Evolutionary conservation across 2,329 filamentous ascomycete genomes (phyloP), one percentile per base, ranked within the genome.

Genomic region (Colletotrichum eleusines): DNA sequence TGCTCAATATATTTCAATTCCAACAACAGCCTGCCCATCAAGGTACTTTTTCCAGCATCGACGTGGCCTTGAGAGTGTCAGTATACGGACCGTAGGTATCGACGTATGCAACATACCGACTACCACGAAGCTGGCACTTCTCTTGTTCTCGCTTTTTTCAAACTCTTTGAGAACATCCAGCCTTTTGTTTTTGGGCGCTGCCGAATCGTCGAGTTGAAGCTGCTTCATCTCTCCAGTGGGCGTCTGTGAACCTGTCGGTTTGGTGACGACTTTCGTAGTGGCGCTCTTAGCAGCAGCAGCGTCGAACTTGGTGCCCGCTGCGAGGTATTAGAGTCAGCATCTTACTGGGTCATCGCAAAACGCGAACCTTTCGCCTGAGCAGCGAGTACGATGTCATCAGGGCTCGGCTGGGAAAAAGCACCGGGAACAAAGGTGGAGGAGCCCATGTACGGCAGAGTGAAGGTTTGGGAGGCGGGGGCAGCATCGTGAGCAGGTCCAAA

Each of bases 31-130:
- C 96, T 90, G 0, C 95, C 96, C 95, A 99, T 98, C 46, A 99
- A 87, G 7, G 96, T 99, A 79, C 94, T 98, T 81, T 99, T 99
- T 63, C 96, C 96, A 63, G 97, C 95, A 80, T 99, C 96, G 66
- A 99, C 96, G 79, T 99, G 96, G 18, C 96, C 94, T 94, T 66
- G 8, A 8, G 18, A 5, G 2, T 23, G 20, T 72, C 51, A 77
- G 77, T 33, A 35, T 50, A 35, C 23, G 67, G 6, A 23, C 5
- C 26, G 14, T 58, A 33, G 63, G 69, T 5, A 60, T 16, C n/a
- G 33, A 42, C 40, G 14, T 6, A 59, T 58, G 7, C 76, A 5
- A 76, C 90, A 76, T 84, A 95, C 93, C 94, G 75, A 97, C 94
- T 42, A 98, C 95, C 9, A 97, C 94, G 81, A 98, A 97, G 78